phyloP scores from a whole-genome alignment of 495 filamentous ascomycete species.

The Hyaloscypha finlandica region DNA sequence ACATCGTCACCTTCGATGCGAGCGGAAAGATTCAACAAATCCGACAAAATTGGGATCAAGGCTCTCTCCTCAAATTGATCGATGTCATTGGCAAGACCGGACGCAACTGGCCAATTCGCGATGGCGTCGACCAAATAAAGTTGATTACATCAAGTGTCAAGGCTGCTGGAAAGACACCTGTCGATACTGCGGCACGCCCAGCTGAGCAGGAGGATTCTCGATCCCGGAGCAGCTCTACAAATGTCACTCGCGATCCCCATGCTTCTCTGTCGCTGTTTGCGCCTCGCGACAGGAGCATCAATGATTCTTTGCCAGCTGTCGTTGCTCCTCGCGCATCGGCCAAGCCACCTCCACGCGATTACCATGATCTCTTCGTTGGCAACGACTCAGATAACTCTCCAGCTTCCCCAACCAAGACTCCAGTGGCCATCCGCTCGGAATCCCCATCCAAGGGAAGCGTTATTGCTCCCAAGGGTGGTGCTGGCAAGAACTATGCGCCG shows the following conservation, averaged over 20 bases:
- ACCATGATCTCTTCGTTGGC: slow-evolving; percentile 63
- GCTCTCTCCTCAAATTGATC: slow-evolving; percentile 85
- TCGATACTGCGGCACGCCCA: slow-evolving; percentile 19
- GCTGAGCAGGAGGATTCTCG: slow-evolving; percentile 31
- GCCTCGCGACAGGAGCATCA: slow-evolving; percentile 56
- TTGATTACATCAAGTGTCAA: slow-evolving; percentile 62
- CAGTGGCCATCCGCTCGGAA: slow-evolving; percentile 38
- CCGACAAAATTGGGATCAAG: slow-evolving; percentile 94
- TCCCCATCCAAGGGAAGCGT: slow-evolving; percentile 37
- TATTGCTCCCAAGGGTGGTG: slow-evolving; percentile 64
- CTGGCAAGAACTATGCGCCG: slow-evolving; percentile 68
- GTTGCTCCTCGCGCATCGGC: slow-evolving; percentile 57
- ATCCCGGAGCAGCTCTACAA: slow-evolving; percentile 49
- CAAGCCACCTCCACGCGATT: slow-evolving; percentile 63
- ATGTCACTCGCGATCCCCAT: slow-evolving; percentile 66
- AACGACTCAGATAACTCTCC: slow-evolving; percentile 37
- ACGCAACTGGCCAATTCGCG: slow-evolving; percentile 91
- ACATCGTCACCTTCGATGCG: slow-evolving; percentile 83
- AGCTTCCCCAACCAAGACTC: slow-evolving; percentile 31
- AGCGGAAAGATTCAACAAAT: slow-evolving; percentile 79
- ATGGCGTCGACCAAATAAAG: slow-evolving; percentile 80
- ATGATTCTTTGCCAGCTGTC: slow-evolving; percentile 43
- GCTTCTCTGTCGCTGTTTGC: slow-evolving; percentile 74
- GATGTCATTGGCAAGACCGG: slow-evolving; percentile 89
- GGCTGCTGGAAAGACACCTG: slow-evolving; percentile 29